Base-by-base conservation (phyloP, 495 filamentous ascomycete species). In the Penicillium chermesinum region DNA sequence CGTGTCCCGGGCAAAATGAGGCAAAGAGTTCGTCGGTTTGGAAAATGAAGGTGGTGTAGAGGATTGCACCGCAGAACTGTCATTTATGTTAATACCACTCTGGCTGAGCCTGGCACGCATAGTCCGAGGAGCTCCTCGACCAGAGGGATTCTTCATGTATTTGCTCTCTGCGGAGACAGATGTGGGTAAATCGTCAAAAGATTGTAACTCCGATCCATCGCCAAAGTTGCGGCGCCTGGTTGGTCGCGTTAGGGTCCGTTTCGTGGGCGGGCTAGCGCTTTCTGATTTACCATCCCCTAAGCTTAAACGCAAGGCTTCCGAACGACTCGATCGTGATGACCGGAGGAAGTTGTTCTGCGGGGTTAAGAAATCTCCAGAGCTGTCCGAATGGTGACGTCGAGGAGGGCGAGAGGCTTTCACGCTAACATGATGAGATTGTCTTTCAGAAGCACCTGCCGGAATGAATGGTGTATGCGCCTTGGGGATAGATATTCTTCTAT, bases 101-200 rank as follows among this genome's bases (percentile, higher is more conserved):
- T 84, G 77, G 49, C 82, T 75, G 38, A 87, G 59, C 59, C 77
- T 80, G 59, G 71, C 82, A 41, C 81, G 77, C 42, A 81, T 60
- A 35, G 80, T 78, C 51, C 81, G 80, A 33, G 84, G 87, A 25
- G 81, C 81, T 16, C 86, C 85, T 56, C 80, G 78, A 38, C 75
- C 81, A 39, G 84, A 67, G 5, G 93, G 91, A 55, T 86, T 82
- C 63, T 90, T 91, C 42, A 89, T 71, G 54, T 82, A 98, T 59
- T 80, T 85, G 44, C 80, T 86, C 62, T 98, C 93, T 14, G 82
- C 80, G 35, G 85, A 79, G 3, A 76, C 83, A 20, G 89, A 96
- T 1, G 89, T 97, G 10, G 94, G 94, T 41, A 98, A 71, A 68
- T 98, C 93, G 56, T 97, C 93, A 63, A 98, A 97, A 10, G 78